Conservation (phyloP, 2,329 filamentous ascomycete species). For the Phialophora chinensis region DNA sequence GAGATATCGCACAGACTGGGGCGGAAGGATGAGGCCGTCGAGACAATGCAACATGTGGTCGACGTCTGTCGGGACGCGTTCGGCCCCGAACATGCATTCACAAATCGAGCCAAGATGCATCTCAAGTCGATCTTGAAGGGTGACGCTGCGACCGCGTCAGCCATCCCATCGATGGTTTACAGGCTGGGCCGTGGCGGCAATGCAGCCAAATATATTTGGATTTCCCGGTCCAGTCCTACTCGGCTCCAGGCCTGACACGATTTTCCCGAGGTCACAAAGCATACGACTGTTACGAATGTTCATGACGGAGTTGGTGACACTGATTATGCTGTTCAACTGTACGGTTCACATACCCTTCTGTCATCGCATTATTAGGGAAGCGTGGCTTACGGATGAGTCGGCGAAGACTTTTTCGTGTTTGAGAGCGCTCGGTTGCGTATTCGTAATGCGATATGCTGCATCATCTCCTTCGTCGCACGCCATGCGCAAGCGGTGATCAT, state of each 20-base stretch:
- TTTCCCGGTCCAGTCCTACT: conserved; percentile 37
- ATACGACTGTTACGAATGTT: conserved; percentile 21
- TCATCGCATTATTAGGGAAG: conserved; percentile 11
- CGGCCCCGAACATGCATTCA: conserved; percentile 39
- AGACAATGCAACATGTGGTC: conserved; percentile 39
- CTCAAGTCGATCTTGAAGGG: conserved; percentile 39
- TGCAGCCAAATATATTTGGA: conserved; percentile 40
- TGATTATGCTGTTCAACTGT: not conserved
- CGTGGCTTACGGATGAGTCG: not conserved
- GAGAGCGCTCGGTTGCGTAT: conserved; percentile 3
- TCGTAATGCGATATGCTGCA: conserved; percentile 3
- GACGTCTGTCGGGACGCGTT: conserved; percentile 37
- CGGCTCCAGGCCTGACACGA: conserved; percentile 35
- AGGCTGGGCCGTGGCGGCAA: conserved; percentile 38
- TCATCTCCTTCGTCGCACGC: conserved; percentile 1
- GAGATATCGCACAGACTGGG: conserved; percentile 38
- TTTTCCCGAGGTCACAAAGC: not conserved
- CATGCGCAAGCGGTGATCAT: not conserved
- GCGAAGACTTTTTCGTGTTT: not conserved
- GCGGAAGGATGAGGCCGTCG: conserved; percentile 35
- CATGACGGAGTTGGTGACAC: conserved; percentile 11
- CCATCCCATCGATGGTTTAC: conserved; percentile 40
- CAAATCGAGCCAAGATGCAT: conserved; percentile 38
- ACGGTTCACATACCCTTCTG: conserved; percentile 18
- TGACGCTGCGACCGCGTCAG: conserved; percentile 27